Conservation (phyloP, 2,329 filamentous ascomycete species). For the Cephalotrichum gorgonifer region DNA sequence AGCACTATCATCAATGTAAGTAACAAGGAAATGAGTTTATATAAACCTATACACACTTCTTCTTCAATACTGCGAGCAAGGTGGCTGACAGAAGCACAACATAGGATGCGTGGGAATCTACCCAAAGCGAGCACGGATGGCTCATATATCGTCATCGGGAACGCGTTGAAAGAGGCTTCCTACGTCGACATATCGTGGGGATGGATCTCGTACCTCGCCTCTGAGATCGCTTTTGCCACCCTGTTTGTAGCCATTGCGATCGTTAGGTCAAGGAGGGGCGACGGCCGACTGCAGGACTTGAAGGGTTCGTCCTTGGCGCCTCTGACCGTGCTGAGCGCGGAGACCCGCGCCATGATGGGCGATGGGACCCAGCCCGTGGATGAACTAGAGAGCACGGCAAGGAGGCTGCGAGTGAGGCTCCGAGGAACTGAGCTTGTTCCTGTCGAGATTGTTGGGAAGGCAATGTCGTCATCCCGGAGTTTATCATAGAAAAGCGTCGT, state of each 20-base stretch:
- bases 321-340: not conserved
- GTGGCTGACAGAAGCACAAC: not conserved
- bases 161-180: constrained; percentile 1
- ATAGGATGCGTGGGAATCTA: not conserved
- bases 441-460: not conserved
- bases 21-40: too few species aligned
- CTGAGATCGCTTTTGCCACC: not conserved
- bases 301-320: constrained; percentile 1
- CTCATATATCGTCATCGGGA: not conserved
- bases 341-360: not conserved
- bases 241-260: not conserved
- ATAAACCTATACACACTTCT: too few species aligned
- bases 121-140: not conserved
- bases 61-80: too few species aligned
- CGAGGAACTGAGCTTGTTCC: not conserved
- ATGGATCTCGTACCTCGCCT: not conserved
- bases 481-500: too few species aligned
- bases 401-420: not conserved
- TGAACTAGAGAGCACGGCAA: not conserved
- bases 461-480: too few species aligned
- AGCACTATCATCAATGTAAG: not conserved
- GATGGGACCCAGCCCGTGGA: not conserved
- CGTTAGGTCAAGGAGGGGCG: not conserved
- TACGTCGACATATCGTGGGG: constrained; percentile 4
- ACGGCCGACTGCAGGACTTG: not conserved